Evolutionary conservation across 495 filamentous ascomycete species (phyloP).

Genomic region (Xylaria bambusicola): DNA sequence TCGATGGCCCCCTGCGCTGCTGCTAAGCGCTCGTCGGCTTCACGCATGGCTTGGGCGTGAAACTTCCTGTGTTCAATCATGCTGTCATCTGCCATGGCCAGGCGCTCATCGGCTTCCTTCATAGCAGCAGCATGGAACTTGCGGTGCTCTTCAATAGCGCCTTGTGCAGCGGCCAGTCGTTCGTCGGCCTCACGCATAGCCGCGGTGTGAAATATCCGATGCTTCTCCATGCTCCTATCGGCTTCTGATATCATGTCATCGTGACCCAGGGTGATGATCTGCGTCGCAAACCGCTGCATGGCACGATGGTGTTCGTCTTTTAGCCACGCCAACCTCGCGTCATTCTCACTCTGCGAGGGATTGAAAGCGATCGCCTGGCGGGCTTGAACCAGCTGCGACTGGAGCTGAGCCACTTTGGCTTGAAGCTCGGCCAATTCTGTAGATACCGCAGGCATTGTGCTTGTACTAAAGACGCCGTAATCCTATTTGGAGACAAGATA

Average conservation of each 20-base stretch:
- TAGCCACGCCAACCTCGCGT: neutral
- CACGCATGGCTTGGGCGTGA: constrained; percentile 2
- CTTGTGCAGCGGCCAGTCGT: neutral
- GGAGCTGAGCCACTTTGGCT: constrained; percentile 4
- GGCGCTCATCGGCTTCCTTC: constrained; percentile 4
- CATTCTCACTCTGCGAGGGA: neutral
- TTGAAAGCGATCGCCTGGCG: neutral
- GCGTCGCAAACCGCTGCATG: neutral
- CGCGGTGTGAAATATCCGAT: constrained; percentile 4
- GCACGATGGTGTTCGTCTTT: neutral
- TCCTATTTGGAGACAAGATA: too few species aligned
- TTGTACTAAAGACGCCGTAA: too few species aligned
- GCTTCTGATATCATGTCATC: constrained; percentile 10
- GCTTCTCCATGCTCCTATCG: constrained; percentile 10
- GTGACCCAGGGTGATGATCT: constrained; percentile 1
- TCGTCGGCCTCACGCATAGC: constrained; percentile 12
- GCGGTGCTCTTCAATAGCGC: constrained; percentile 8
- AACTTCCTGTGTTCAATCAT: constrained; percentile 4
- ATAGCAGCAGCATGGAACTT: neutral
- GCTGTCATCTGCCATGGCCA: neutral
- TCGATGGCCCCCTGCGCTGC: neutral
- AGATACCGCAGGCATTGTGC: neutral
- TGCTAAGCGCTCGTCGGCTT: constrained; percentile 7
- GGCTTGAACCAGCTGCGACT: neutral
- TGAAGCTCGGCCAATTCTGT: neutral